phyloP scores from a whole-genome alignment of 225 moss, liverwort and hornwort genomes.

The Ulota crispa region DNA sequence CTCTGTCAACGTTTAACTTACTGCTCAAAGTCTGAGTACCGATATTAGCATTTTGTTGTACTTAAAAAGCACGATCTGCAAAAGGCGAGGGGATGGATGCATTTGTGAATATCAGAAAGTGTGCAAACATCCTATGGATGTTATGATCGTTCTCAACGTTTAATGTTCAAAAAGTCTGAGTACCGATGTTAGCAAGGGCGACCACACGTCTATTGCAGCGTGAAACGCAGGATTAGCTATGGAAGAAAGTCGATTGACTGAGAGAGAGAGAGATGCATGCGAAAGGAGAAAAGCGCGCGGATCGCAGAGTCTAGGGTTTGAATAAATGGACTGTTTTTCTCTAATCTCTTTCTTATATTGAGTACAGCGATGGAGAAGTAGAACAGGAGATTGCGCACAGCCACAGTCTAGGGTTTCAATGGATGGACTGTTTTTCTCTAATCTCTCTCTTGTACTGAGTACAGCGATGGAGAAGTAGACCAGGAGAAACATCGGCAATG shows the following conservation, averaged over 20 bases:
- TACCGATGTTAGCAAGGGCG: no score
- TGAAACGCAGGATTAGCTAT: neutral
- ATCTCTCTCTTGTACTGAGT: neutral
- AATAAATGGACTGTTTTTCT: neutral
- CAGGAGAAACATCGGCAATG: neutral
- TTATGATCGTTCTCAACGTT: no score
- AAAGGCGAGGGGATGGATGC: neutral
- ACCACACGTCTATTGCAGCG: no score
- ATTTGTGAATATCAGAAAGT: no score
- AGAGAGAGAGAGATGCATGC: no score
- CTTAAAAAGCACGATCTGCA: neutral
- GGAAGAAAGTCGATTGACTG: neutral
- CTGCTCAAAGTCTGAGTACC: neutral
- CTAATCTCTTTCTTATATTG: neutral
- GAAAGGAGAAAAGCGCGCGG: neutral
- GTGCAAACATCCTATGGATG: no score
- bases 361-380: neutral
- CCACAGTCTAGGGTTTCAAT: neutral
- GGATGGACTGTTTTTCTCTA: neutral
- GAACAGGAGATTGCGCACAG: neutral
- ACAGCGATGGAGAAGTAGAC: neutral
- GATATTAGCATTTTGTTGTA: neutral
- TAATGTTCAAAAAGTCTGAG: no score
- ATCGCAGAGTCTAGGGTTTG: neutral
- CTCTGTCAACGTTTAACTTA: no score